Evolutionary conservation across 2,329 filamentous ascomycete species (phyloP), one percentile per base, ranked within the genome.

Genomic region (Trichophyton simii): DNA sequence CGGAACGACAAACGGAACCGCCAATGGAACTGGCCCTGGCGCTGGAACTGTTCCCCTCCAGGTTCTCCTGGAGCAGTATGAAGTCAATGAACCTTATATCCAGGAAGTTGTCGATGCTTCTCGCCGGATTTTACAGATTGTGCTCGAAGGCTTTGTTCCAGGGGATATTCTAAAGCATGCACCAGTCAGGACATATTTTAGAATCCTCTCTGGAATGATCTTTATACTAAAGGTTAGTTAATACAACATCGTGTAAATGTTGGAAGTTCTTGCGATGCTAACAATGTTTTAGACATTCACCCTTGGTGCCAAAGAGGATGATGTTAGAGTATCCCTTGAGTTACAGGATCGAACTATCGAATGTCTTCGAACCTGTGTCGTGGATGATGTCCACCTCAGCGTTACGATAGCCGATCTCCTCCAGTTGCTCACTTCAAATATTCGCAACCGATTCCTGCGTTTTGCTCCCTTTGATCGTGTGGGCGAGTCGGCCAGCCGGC

Each of bases 361-460:
- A 64, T 82, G 81, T 7, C 73, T 87, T 44, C 78, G 80, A 36
- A 82, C 79, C 31, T 82, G 79, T 66, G 83, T 85, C 22, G 83
- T 86, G 20, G 83, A 87, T 67, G 83, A 87, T 66, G 83, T 86
- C 15, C 83, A 87, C 68, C 78, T 87, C 1, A 82, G 80, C 57
- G 80, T 82, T 65, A 81, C 82, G 25, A 85, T 85, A 62, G 82
- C 84, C 11, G 81, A 83, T 50, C 76, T 86, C 15, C 76, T 86
- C 13, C 78, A 83, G 64, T 79, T 80, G 2, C 76, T 86, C 13
- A 84, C 81, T 1, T 76, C 79, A 58, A 81, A 80, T 62, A 81
- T 85, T 61, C 81, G 82, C 60, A 78, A 78, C 3, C 78, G 80
- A 57, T 82, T 85, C 65, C 76, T 85, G 22, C 80, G 82, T 31